Conservation (phyloP, 2,329 filamentous ascomycete species). For the Cytospora paraplurivora region DNA sequence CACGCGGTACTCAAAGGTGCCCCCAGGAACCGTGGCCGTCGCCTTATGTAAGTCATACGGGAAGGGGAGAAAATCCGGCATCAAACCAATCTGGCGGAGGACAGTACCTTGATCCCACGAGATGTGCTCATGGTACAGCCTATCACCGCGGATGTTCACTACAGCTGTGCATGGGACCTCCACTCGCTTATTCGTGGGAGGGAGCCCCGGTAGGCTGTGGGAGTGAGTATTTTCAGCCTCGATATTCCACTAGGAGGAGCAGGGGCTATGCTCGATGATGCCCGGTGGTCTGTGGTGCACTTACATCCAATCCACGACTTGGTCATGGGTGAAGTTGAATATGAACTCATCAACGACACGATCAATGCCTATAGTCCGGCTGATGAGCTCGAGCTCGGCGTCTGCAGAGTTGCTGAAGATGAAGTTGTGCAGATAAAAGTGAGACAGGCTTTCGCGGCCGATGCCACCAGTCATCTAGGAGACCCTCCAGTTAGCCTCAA, state of each 20-base stretch:
- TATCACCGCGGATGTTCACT: constrained; percentile 68
- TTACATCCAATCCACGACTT: constrained; percentile 69
- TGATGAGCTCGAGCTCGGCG: constrained; percentile 67
- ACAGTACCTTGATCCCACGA: constrained; percentile 69
- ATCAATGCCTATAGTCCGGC: constrained; percentile 71
- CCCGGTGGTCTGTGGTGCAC: constrained; percentile 34
- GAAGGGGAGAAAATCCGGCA: constrained; percentile 67
- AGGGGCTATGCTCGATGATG: neutral
- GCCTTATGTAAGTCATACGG: constrained; percentile 54
- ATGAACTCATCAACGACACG: constrained; percentile 73
- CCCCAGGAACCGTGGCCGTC: constrained; percentile 36
- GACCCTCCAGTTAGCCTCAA: neutral
- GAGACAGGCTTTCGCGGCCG: constrained; percentile 61
- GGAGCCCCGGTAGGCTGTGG: constrained; percentile 54
- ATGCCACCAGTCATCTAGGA: constrained; percentile 65
- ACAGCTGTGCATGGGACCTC: constrained; percentile 66
- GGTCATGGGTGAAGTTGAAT: constrained; percentile 64
- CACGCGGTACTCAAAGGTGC: constrained; percentile 57
- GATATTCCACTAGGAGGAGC: neutral
- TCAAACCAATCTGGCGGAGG: constrained; percentile 61
- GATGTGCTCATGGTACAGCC: constrained; percentile 72
- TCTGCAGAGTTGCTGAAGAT: constrained; percentile 73
- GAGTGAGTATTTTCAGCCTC: constrained; percentile 7
- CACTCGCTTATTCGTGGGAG: constrained; percentile 55
- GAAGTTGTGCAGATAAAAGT: constrained; percentile 74